phyloP scores from a whole-genome alignment of 2,329 filamentous ascomycete species.

The Xylariaceae sp. region DNA sequence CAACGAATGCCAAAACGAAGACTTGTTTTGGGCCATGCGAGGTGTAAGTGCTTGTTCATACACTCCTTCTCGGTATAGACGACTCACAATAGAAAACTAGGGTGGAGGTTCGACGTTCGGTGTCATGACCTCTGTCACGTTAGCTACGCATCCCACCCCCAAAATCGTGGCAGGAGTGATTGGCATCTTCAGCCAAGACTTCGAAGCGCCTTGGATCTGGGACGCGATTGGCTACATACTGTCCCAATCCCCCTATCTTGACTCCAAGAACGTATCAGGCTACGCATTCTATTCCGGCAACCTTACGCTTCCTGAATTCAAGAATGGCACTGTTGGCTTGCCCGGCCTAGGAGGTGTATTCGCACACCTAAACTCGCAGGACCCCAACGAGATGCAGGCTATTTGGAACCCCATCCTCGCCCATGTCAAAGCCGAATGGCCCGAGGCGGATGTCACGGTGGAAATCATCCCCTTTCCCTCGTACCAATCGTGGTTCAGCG shows the following conservation, averaged over 20 bases:
- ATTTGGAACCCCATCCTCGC: conserved; percentile 36
- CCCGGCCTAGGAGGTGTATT: conserved; percentile 34
- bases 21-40: conserved; percentile 60
- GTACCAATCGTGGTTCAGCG: conserved; percentile 37
- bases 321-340: background rate
- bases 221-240: conserved; percentile 45
- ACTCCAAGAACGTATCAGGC: conserved; percentile 47
- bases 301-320: conserved; percentile 16
- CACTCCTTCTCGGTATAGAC: background rate
- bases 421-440: conserved; percentile 37
- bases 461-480: conserved; percentile 29
- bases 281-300: conserved; percentile 40
- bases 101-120: conserved; percentile 58
- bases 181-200: conserved; percentile 28
- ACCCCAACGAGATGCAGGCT: conserved; percentile 23
- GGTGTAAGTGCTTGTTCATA: conserved; percentile 39
- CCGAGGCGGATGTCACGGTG: conserved; percentile 23
- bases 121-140: conserved; percentile 52
- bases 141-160: conserved; percentile 44
- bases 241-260: conserved; percentile 41
- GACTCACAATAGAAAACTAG: conserved; percentile 26
- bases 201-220: conserved; percentile 37
- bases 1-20: conserved; percentile 48
- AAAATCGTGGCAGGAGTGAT: conserved; percentile 25
- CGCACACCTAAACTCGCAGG: conserved; percentile 35